Base-by-base conservation (phyloP, 139 green algal species). In the Chlamydomonas urium region DNA sequence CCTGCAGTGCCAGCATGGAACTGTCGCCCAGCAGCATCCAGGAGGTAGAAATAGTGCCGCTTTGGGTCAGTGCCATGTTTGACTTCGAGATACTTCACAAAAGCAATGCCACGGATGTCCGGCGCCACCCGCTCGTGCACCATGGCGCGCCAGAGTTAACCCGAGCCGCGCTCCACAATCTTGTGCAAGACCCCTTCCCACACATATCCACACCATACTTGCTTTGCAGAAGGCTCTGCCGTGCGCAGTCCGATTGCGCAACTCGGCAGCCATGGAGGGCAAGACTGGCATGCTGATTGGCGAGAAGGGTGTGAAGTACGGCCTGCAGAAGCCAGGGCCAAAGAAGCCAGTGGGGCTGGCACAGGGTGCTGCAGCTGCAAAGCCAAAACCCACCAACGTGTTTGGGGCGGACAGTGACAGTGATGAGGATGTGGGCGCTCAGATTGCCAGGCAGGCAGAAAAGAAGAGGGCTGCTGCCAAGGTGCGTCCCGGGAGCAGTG, bases 291-390 rank as follows among this genome's bases (percentile, higher is more conserved):
- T 42, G 35, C n/a, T 88, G 1, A 82, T 87, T 3, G 90, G 90
- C 0, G 65, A 89, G 45, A 90, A 90, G 59, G 88, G 89, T 32
- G 85, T 94, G 1, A 89, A 89, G 62, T 96, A 96, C 78, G 90
- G 90, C 0, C 68, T 96, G 45, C 75, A 86, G 59, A 76, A 81
- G 47, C 78, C 62, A 34, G 76, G 79, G 37, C 32, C 77, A 23
- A 78, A 79, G 29, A 66, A 26, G 59, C 29, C 21, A 23, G 36
- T n/a, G 0, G n/a, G n/a, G n/a, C n/a, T n/a, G n/a, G n/a, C n/a
- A n/a, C n/a, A n/a, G n/a, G n/a, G n/a, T n/a, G 14, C 71, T 10
- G 33, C 74, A 24, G 65, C 59, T 35, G 71, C 76, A 38, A 26
- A 67, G 17, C 33, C 60, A 1, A 14, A n/a, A 2, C 58, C 60